Base-by-base conservation (phyloP, 768 basidiomycete genomes). In the Suillus lakei region DNA sequence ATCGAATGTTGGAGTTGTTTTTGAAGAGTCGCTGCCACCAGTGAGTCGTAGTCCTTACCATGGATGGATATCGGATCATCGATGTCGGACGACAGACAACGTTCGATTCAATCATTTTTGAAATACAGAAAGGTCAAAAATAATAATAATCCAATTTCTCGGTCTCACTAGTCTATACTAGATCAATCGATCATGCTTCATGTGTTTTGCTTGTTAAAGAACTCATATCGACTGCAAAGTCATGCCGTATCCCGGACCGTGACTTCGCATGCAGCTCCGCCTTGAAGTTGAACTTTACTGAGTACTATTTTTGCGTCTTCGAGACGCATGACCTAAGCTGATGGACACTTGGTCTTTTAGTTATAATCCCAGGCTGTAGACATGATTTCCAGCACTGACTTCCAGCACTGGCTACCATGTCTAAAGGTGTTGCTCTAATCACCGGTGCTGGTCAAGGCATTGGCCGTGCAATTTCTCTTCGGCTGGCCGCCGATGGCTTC, bases 401-500 rank as follows among this genome's bases (percentile, higher is more conserved):
- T 23, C 16, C 26, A 39, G 23, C 36, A 10, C 26, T 39, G 26
- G 26, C 38, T 39, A 58, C 26, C 56, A 58, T 58, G 56, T 23
- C 39, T 46, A 74, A 72, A 67, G 72, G 78, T 26, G 55, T 77
- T n/a, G 80, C 77, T 2, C 71, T 80, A 13, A 62, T 80, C 48
- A 80, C 80, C 1, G 79, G 78, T 23, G 77, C 76, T 9, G 80
- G 71, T 12, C 75, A 70, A 30, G 73, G 69, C 12, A 64, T 71
- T 26, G 74, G 73, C 16, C 73, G 75, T 18, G 61, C 67, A n/a
- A 77, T 81, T 5, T 76, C 77, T 28, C 64, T 80, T 28, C 70
- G 73, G 36, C 74, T 79, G 34, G 78, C 79, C 1, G 60, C 39
- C 15, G 80, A 78, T 34, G 80, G 76, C 0, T 75, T 71, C 41